These are phyloP conservation scores for Metschnikowia baotianmanensis DNA, from an alignment of 805 yeast species.

Conservation along the genomic window DNA sequence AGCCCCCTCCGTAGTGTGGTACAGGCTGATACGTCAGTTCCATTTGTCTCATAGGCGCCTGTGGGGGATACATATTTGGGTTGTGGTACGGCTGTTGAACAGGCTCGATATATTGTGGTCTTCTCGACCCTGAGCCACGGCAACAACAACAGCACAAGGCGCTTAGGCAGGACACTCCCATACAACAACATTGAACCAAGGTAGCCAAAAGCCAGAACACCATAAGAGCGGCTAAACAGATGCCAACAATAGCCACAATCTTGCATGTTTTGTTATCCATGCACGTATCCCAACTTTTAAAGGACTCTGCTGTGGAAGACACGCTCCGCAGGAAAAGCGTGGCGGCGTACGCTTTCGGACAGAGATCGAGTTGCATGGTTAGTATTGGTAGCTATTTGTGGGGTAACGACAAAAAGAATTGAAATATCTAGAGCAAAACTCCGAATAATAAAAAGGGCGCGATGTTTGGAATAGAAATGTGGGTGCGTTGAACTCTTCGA, in stretches of 20 bases:
- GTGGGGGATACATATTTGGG: conserved; percentile 34
- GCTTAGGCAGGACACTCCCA: conserved; percentile 46
- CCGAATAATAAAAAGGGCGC: not conserved
- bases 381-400: not conserved
- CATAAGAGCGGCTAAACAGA: conserved; percentile 54
- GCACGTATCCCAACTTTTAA: conserved; percentile 72
- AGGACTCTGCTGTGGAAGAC: conserved; percentile 46
- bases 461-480: no score
- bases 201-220: conserved; percentile 56
- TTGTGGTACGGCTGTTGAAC: conserved; percentile 26
- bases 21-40: conserved; percentile 16
- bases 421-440: no score
- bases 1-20: not conserved
- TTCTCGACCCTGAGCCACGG: no score
- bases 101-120: conserved; percentile 21
- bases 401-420: no score
- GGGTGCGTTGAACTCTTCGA: no score
- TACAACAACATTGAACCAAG: conserved; percentile 55
- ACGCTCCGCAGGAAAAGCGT: conserved; percentile 19
- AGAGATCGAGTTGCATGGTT: conserved; percentile 14
- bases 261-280: conserved; percentile 77
- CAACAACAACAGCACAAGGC: conserved; percentile 51
- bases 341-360: conserved; percentile 13
- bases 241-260: conserved; percentile 71
- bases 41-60: conserved; percentile 17